Evolutionary conservation across 2,329 filamentous ascomycete genomes (phyloP).

Genomic region (Aspergillus puulaauensis): DNA sequence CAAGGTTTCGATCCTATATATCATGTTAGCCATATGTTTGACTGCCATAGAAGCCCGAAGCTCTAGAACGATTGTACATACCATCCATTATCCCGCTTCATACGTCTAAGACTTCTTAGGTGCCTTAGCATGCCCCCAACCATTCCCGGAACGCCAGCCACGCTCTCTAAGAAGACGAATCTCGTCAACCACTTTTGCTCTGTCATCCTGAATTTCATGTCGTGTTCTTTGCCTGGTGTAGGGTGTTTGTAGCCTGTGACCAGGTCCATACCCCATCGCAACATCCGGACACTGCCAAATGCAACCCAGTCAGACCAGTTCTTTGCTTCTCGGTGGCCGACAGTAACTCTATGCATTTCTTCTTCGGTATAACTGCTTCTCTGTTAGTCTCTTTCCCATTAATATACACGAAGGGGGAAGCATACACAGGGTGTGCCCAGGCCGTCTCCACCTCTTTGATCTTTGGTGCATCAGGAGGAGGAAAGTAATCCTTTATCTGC

Average conservation of each 20-base stretch:
- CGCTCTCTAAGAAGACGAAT: slow-evolving; percentile 90
- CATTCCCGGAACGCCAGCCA: slow-evolving; percentile 95
- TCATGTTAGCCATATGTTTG: neutral
- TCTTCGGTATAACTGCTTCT: slow-evolving; percentile 63
- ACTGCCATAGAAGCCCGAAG: neutral
- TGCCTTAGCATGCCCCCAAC: slow-evolving; percentile 93
- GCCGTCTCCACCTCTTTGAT: slow-evolving; percentile 64
- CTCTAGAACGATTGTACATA: slow-evolving; percentile 26
- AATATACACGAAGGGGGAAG: neutral
- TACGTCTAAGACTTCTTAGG: slow-evolving; percentile 74
- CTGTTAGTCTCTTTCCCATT: neutral
- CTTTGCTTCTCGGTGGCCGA: slow-evolving; percentile 74
- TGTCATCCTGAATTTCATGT: slow-evolving; percentile 66
- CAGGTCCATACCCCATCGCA: slow-evolving; percentile 77
- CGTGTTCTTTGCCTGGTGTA: slow-evolving; percentile 43
- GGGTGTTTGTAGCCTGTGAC: slow-evolving; percentile 79
- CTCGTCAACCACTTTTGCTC: slow-evolving; percentile 87
- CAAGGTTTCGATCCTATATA: slow-evolving; percentile 76
- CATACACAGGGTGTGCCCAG: slow-evolving; percentile 65
- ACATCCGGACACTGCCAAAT: slow-evolving; percentile 70
- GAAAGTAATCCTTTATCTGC: slow-evolving; percentile 56
- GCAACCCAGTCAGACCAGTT: slow-evolving; percentile 77
- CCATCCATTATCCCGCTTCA: slow-evolving; percentile 93
- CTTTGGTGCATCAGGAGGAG: slow-evolving; percentile 55
- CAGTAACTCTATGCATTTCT: slow-evolving; percentile 71